These are phyloP conservation scores for Chytriomyces confervae DNA, from an alignment of 192 early-diverging fungal species.

Conservation along the genomic window DNA sequence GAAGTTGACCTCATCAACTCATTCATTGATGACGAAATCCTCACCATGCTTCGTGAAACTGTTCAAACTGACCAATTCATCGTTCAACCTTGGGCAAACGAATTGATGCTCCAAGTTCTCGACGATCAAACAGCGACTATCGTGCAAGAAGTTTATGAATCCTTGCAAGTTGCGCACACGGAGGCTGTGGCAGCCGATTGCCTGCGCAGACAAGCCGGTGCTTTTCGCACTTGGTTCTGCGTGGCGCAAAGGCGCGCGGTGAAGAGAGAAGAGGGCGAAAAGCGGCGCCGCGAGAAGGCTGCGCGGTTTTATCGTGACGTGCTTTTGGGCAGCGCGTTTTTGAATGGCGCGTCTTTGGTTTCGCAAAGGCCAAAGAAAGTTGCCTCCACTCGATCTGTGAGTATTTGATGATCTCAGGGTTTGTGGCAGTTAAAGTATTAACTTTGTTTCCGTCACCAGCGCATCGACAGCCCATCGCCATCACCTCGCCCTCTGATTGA, in stretches of 20 bases:
- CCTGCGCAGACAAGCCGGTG: not conserved
- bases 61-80: not conserved
- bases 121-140: not conserved
- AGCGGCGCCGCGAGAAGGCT: conserved; percentile 16
- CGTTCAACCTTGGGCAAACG: not conserved
- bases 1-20: not conserved
- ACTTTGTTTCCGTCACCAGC: not conserved
- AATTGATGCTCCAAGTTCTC: not conserved
- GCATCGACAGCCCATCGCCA: not conserved
- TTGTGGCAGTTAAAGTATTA: not conserved
- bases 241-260: not conserved
- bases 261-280: not conserved
- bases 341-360: not conserved
- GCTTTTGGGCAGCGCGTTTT: not conserved
- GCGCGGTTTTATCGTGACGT: conserved; percentile 24
- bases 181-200: not conserved
- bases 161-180: not conserved
- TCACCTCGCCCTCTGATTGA: no score
- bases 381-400: not conserved
- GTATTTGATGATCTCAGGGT: not conserved
- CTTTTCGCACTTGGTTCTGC: conserved; percentile 17
- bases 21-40: conserved; percentile 4
- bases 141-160: not conserved
- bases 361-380: not conserved
- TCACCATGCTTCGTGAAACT: not conserved